Evolutionary conservation across 352 stramenopile species (phyloP), one percentile per base, ranked within the genome.

Genomic region (Pythium phragmiticola): DNA sequence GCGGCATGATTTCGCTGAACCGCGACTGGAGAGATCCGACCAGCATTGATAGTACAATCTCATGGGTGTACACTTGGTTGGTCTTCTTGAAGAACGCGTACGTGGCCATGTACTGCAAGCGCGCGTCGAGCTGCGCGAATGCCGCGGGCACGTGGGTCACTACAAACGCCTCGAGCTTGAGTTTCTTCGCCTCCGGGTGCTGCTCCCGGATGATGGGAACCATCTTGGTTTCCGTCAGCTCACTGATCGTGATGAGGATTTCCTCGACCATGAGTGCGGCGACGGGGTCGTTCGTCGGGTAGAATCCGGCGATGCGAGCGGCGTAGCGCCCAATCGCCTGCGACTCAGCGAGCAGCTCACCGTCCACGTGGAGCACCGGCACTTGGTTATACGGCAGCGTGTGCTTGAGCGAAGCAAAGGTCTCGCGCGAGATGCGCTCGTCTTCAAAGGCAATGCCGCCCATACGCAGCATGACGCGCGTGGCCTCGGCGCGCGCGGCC

Each of bases 371-470:
- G n/a, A 84, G 48, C 46, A 80, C 63, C 2, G 80, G 82, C 14
- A 89, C 0, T 59, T 88, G 70, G 2, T 69, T 74, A 45, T 88
- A 75, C 16, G 78, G 82, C 7, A 88, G 60, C 30, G 54, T 68
- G 4, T 39, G 2, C 60, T 88, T 92, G 37, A 73, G 41, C 17
- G 57, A 59, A 2, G 3, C 19, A 45, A 88, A 88, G 46, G 82
- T 45, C 4, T 72, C 48, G 37, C 52, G 47, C 14, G 19, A 60
- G 12, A 92, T 37, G 16, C 75, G 73, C 33, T 84, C 65, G 62
- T 94, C 80, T 39, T 78, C 61, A 56, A 92, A 92, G 3, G 75
- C 62, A 3, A 94, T 61, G 17, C 70, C 70, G n/a, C 77, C 83
- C 30, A 88, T 66, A 48, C 76, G 70, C 51, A 89, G 73, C 17